Percentiles rank a stretch among this genome's conserved stretches.
Evolutionary conservation across 2,329 filamentous ascomycete species (phyloP).

Genomic region (Aureobasidium sp.): DNA sequence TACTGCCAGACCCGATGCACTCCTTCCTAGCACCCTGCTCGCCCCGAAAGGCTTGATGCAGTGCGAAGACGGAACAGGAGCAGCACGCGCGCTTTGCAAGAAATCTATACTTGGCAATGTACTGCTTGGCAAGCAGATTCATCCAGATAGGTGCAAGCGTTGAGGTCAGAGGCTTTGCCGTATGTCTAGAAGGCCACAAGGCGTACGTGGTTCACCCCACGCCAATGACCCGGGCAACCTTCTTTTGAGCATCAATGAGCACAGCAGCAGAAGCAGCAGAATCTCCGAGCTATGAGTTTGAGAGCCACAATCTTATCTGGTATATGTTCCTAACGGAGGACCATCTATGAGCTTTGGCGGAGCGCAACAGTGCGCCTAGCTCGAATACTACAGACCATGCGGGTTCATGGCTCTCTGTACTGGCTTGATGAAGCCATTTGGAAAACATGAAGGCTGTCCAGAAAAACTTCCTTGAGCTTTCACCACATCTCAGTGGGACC

Average conservation of each 20-base stretch:
- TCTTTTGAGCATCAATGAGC: conserved; percentile 39
- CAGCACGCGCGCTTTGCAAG: conserved; percentile 33
- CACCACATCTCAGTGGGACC: not conserved
- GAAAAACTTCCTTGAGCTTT: not conserved
- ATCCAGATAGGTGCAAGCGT: conserved; percentile 25
- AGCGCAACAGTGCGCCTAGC: not conserved
- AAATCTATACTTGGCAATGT: conserved; percentile 10
- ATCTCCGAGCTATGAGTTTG: not conserved
- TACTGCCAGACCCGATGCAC: conserved; percentile 10
- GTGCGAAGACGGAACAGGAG: conserved; percentile 44
- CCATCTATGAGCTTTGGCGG: not conserved
- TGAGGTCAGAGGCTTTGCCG: conserved; percentile 22
- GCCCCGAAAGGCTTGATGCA: conserved; percentile 28
- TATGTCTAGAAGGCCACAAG: not conserved
- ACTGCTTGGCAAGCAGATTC: conserved; percentile 16
- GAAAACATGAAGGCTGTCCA: not conserved
- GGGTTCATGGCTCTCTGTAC: not conserved
- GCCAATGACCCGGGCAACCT: not conserved
- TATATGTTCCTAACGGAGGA: not conserved
- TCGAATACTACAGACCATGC: not conserved
- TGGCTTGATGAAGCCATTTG: not conserved
- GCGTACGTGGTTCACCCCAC: not conserved
- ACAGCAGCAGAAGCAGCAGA: conserved; percentile 32
- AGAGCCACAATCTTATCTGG: not conserved
- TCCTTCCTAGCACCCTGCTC: conserved; percentile 15